phyloP scores from a whole-genome alignment of 164 flowering plant genomes.

The Vitis cinerea region DNA sequence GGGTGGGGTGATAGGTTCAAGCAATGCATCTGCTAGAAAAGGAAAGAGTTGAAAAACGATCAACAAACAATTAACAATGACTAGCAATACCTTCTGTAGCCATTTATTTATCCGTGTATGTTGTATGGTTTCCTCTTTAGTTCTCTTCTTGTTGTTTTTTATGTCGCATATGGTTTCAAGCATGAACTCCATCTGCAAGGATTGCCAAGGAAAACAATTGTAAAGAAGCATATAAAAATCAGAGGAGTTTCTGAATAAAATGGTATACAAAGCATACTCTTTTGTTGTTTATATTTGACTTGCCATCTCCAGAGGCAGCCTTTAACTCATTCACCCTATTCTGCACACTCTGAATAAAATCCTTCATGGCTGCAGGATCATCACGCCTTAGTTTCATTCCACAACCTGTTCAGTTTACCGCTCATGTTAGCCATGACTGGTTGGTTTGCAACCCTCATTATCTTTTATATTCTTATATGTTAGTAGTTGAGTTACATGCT shows the following conservation, averaged over 20 bases:
- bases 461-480: too few relatives aligned
- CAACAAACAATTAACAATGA: neutral
- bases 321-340: slow-evolving; percentile 70
- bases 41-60: too few relatives aligned
- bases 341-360: slow-evolving; percentile 70
- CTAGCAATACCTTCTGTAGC: slow-evolving; percentile 75
- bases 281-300: slow-evolving; percentile 40
- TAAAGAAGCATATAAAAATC: slow-evolving; percentile 1
- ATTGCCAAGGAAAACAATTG: slow-evolving; percentile 11
- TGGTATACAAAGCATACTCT: slow-evolving; percentile 46
- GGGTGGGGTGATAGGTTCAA: neutral
- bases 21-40: neutral
- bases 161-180: slow-evolving; percentile 91
- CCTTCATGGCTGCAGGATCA: slow-evolving; percentile 90
- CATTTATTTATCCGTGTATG: slow-evolving; percentile 85
- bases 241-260: neutral
- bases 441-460: neutral
- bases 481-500: too few relatives aligned
- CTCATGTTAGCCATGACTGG: neutral
- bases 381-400: slow-evolving; percentile 94
- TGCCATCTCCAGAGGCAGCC: slow-evolving; percentile 45
- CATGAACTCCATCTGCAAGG: slow-evolving; percentile 92
- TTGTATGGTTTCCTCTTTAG: slow-evolving; percentile 68
- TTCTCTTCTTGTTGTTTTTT: slow-evolving; percentile 82
- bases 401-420: slow-evolving; percentile 57